Conservation (phyloP, 805 yeast genomes). For the Brettanomyces anomalus region DNA sequence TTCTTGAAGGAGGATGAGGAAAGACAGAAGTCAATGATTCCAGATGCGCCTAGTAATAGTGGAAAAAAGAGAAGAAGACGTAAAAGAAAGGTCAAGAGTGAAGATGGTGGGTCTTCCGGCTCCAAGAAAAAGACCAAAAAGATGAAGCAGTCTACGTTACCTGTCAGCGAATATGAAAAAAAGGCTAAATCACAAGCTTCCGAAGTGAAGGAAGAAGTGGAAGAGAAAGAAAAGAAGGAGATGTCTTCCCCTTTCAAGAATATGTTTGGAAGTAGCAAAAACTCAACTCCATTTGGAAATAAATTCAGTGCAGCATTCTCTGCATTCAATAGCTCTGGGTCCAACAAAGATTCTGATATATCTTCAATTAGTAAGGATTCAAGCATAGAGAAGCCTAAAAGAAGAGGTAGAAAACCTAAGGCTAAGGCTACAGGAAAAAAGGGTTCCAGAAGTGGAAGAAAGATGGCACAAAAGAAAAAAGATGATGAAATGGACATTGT, state of each 20-base stretch:
- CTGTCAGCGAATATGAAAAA: slow-evolving; percentile 8
- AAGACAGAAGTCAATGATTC: slow-evolving; percentile 42
- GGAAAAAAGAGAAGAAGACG: slow-evolving; percentile 24
- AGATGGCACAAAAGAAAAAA: neutral
- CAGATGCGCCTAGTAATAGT: slow-evolving; percentile 34
- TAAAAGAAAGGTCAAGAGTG: slow-evolving; percentile 15
- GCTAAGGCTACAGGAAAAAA: neutral
- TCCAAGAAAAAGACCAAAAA: slow-evolving; percentile 8
- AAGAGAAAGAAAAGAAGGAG: neutral
- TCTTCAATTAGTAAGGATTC: neutral
- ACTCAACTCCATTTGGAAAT: slow-evolving; percentile 2
- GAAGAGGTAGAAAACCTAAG: neutral
- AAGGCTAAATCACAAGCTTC: slow-evolving; percentile 3
- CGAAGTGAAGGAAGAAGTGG: neutral
- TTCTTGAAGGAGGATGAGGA: slow-evolving; percentile 60
- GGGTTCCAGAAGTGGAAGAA: neutral
- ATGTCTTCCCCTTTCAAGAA: slow-evolving; percentile 1
- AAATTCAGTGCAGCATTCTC: slow-evolving; percentile 4
- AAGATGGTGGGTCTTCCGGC: slow-evolving; percentile 10
- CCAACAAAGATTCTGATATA: neutral
- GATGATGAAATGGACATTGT: neutral
- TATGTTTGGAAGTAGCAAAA: slow-evolving; percentile 1
- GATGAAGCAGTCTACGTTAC: slow-evolving; percentile 12
- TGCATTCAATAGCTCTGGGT: slow-evolving; percentile 1
- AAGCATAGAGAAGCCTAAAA: neutral